A percentile compares a stretch with the other conserved stretches of the same genome.
Evolutionary conservation across 1,284 basidiomycete species (phyloP).

Genomic region (Pulchroboletus neoregius): DNA sequence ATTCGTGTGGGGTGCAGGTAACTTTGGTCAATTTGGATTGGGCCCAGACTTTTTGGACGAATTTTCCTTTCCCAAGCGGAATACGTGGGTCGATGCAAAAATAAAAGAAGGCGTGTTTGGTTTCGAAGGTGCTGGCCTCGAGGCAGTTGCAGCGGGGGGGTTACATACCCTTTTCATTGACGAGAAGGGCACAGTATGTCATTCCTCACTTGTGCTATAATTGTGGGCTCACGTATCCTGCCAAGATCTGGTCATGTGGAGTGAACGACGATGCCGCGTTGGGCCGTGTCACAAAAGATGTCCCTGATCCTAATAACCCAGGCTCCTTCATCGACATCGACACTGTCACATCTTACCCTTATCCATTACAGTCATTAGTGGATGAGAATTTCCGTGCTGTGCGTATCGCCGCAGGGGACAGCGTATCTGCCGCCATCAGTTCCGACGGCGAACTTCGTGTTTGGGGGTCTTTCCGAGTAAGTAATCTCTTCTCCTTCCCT

Average conservation of each 20-base stretch:
- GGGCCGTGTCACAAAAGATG: conserved; percentile 73
- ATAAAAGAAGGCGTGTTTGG: conserved; percentile 65
- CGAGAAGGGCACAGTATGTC: conserved; percentile 75
- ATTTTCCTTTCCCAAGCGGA: conserved; percentile 67
- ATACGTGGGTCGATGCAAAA: conserved; percentile 58
- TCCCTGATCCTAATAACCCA: conserved; percentile 64
- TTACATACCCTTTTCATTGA: conserved; percentile 85
- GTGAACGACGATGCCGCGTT: conserved; percentile 92
- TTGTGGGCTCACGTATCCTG: conserved; percentile 6
- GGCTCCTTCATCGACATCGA: conserved; percentile 65
- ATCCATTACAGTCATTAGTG: conserved; percentile 66
- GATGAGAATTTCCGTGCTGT: conserved; percentile 82
- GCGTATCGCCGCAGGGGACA: conserved; percentile 79
- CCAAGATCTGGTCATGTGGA: conserved; percentile 81
- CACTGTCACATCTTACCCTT: conserved; percentile 73
- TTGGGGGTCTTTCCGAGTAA: conserved; percentile 91
- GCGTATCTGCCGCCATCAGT: conserved; percentile 78
- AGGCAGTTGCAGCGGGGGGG: conserved; percentile 74
- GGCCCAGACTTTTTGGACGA: conserved; percentile 69
- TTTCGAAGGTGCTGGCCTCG: conserved; percentile 68
- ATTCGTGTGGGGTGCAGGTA: conserved; percentile 85
- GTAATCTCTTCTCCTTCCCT: conserved; percentile 30
- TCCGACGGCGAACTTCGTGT: conserved; percentile 76
- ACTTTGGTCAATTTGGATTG: conserved; percentile 87
- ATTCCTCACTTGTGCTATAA: conserved; percentile 3